A percentile compares a stretch with the other conserved stretches of the same genome.
Evolutionary conservation across 352 stramenopile genomes (phyloP).

Genomic region (Blastocystis sp.): DNA sequence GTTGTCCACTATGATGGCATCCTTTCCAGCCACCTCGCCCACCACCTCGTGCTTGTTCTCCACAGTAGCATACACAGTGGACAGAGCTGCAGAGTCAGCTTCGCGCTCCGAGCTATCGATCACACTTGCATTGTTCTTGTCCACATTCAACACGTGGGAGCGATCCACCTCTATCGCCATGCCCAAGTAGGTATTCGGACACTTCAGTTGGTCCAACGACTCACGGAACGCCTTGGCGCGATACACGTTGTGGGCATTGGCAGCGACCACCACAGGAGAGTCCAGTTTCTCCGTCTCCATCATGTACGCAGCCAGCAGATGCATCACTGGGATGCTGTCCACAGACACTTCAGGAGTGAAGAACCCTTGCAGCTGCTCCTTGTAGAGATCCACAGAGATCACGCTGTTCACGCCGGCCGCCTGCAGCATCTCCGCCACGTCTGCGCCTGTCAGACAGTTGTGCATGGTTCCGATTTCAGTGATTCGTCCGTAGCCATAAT

Average conservation of each 20-base stretch:
- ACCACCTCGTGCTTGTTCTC: slow-evolving; percentile 60
- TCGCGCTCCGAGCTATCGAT: slow-evolving; percentile 48
- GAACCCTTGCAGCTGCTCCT: slow-evolving; percentile 65
- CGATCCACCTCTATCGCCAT: slow-evolving; percentile 45
- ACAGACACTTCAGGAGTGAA: slow-evolving; percentile 21
- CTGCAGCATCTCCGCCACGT: slow-evolving; percentile 75
- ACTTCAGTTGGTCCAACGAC: slow-evolving; percentile 35
- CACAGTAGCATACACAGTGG: slow-evolving; percentile 10
- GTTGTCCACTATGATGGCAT: slow-evolving; percentile 63
- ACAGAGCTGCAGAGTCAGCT: background rate
- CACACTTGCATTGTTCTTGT: slow-evolving; percentile 59
- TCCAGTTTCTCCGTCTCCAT: slow-evolving; percentile 56
- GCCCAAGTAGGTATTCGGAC: slow-evolving; percentile 26
- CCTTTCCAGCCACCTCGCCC: slow-evolving; percentile 61
- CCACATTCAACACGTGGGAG: slow-evolving; percentile 40
- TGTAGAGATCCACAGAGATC: slow-evolving; percentile 75
- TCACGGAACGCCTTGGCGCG: slow-evolving; percentile 48
- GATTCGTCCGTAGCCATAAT: slow-evolving; percentile 73
- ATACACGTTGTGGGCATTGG: slow-evolving; percentile 52
- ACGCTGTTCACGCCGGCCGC: slow-evolving; percentile 75
- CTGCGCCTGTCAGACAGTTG: slow-evolving; percentile 66
- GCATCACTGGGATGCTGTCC: slow-evolving; percentile 54
- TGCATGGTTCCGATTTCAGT: slow-evolving; percentile 37
- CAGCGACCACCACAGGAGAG: slow-evolving; percentile 5
- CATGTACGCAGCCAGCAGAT: slow-evolving; percentile 53